A percentile compares a stretch with the other conserved stretches of the same genome.
Evolutionary conservation across 495 filamentous ascomycete species (phyloP).

Genomic region (Penicillium antarcticum): DNA sequence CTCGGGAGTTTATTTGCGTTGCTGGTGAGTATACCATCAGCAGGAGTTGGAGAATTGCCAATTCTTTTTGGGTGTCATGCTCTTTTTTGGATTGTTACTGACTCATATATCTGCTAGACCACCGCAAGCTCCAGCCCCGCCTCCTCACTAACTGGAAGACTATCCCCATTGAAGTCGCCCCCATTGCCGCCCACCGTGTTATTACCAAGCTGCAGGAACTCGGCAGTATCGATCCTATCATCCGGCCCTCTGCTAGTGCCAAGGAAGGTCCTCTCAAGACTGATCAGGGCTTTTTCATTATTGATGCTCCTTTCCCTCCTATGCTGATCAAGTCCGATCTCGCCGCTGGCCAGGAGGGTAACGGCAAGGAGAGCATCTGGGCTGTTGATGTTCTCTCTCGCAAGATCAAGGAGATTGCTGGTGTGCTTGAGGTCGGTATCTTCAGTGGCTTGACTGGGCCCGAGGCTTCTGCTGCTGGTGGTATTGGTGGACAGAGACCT

Average conservation of each 20-base stretch:
- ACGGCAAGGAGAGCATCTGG: slow-evolving; percentile 60
- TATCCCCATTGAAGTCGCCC: slow-evolving; percentile 91
- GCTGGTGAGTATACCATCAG: slow-evolving; percentile 55
- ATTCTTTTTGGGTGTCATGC: neutral
- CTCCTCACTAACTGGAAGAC: slow-evolving; percentile 78
- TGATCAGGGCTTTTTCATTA: slow-evolving; percentile 89
- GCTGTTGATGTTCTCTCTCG: slow-evolving; percentile 70
- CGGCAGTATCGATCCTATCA: slow-evolving; percentile 62
- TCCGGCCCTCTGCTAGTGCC: slow-evolving; percentile 62
- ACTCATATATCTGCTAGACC: slow-evolving; percentile 50
- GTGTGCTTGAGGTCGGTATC: slow-evolving; percentile 88
- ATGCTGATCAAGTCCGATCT: slow-evolving; percentile 63
- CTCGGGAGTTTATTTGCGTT: slow-evolving; percentile 89
- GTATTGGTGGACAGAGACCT: slow-evolving; percentile 79
- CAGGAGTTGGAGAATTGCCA: neutral
- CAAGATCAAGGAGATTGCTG: slow-evolving; percentile 75
- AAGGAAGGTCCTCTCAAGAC: slow-evolving; percentile 86
- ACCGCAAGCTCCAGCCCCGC: slow-evolving; percentile 75
- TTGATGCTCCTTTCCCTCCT: slow-evolving; percentile 82
- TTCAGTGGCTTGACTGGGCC: slow-evolving; percentile 77
- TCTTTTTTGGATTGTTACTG: too few relatives aligned
- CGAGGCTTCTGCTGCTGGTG: slow-evolving; percentile 55
- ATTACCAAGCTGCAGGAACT: slow-evolving; percentile 63
- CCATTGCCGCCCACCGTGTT: slow-evolving; percentile 71
- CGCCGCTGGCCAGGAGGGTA: slow-evolving; percentile 41